Percentiles rank a stretch among this genome's conserved stretches.
phyloP scores from a whole-genome alignment of 306 rosid genomes.

The Malus domestica region ASM211411v1 NC_041800.1:24077233-24077732 shows the following conservation, averaged over 20 bases:
- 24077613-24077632: background rate
- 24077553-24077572: background rate
- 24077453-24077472: background rate
- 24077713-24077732: constrained; percentile 16
- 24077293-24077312: background rate
- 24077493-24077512: background rate
- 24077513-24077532: background rate
- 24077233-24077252: background rate
- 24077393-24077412: background rate
- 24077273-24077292: background rate
- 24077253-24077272: background rate
- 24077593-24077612: background rate
- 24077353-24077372: background rate
- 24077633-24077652: background rate
- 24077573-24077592: background rate
- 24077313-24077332: background rate
- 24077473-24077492: background rate
- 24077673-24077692: background rate
- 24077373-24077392: background rate
- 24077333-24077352: background rate
- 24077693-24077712: constrained; percentile 5
- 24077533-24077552: background rate
- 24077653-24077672: background rate
- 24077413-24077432: background rate
- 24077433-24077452: background rate